phyloP scores from a whole-genome alignment of 495 filamentous ascomycete genomes.

The Penicillium samsonianum region DNA sequence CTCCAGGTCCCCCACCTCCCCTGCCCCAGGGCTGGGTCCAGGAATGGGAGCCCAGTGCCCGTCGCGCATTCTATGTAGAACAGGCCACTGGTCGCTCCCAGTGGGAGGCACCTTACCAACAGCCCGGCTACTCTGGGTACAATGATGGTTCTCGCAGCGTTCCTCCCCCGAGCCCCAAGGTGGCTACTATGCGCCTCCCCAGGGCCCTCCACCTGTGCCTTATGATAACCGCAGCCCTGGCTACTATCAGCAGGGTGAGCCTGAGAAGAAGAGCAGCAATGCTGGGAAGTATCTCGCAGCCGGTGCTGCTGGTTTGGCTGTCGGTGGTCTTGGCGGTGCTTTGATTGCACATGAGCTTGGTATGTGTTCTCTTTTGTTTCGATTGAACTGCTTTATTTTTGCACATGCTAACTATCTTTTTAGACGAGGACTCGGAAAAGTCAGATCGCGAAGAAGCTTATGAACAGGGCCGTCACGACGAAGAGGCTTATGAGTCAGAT shows the following conservation, averaged over 20 bases:
- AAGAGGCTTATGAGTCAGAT: constrained; percentile 19
- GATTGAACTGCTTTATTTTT: background rate
- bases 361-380: constrained; percentile 29
- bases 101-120: constrained; percentile 54
- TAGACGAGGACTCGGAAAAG: constrained; percentile 20
- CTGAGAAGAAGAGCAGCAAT: constrained; percentile 43
- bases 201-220: constrained; percentile 19
- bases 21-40: constrained; percentile 61
- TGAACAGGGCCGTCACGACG: constrained; percentile 26
- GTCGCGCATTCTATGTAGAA: constrained; percentile 63
- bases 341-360: constrained; percentile 55
- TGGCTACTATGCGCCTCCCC: constrained; percentile 29
- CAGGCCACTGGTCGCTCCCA: constrained; percentile 58
- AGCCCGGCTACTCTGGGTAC: constrained; percentile 15
- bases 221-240: constrained; percentile 18
- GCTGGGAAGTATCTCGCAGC: constrained; percentile 47
- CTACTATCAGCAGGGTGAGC: constrained; percentile 28
- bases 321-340: constrained; percentile 58
- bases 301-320: constrained; percentile 56
- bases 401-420: background rate
- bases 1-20: constrained; percentile 46
- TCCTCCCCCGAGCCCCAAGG: constrained; percentile 25
- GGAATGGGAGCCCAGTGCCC: constrained; percentile 56
- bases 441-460: constrained; percentile 23
- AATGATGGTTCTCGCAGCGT: constrained; percentile 28